phyloP scores from a whole-genome alignment of 169 alveolate species.

The Cryptosporidium canis region DNA sequence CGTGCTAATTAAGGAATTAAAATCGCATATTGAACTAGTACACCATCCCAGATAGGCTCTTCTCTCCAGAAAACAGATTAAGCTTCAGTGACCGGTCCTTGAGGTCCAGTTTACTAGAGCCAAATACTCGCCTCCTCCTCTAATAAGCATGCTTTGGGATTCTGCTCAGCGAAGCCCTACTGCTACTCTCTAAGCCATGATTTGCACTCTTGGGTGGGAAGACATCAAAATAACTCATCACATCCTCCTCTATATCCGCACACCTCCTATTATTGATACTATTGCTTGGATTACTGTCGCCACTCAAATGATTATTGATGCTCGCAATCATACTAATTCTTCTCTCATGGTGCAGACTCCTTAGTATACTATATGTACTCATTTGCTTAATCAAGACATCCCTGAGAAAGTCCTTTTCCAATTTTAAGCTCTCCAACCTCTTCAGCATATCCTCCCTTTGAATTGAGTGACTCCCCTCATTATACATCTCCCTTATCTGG shows the following conservation, averaged over 20 bases:
- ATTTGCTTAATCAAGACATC: conserved; percentile 14
- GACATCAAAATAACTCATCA: conserved; percentile 28
- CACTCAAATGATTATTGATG: neutral
- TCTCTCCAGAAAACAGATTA: no score
- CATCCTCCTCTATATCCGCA: conserved; percentile 11
- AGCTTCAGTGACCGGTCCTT: no score
- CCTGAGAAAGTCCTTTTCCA: conserved; percentile 33
- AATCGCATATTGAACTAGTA: neutral
- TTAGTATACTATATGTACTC: conserved; percentile 28
- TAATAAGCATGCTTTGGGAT: no score
- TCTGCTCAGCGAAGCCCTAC: no score
- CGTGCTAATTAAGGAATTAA: conserved; percentile 57
- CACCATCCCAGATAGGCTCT: neutral
- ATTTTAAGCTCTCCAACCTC: conserved; percentile 5
- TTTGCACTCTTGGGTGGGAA: neutral
- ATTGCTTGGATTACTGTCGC: neutral
- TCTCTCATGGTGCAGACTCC: neutral
- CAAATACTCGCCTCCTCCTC: no score
- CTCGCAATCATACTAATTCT: neutral
- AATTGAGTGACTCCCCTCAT: neutral
- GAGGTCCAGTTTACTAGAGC: no score
- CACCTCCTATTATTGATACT: neutral
- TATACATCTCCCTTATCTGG: conserved; percentile 15
- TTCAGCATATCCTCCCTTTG: neutral
- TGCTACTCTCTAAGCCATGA: neutral